These are phyloP conservation scores for Vitis labrusca DNA, from an alignment of 164 flowering plant genomes.

Conservation along the genomic window DNA sequence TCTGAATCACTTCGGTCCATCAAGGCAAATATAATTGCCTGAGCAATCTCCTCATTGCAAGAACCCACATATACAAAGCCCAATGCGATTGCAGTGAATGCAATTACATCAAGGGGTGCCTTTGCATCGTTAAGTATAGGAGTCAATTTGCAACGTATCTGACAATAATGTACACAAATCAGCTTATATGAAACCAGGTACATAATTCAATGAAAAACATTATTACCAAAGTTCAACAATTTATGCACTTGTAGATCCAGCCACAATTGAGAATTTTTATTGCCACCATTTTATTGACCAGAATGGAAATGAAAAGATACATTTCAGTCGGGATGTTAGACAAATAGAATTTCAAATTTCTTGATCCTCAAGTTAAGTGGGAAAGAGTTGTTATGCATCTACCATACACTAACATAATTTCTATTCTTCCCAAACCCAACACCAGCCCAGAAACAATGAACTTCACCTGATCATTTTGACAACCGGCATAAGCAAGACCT, in stretches of 20 bases:
- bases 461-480: slow-evolving; percentile 79
- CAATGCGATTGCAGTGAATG: slow-evolving; percentile 85
- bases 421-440: no score
- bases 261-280: no score
- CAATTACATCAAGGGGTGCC: slow-evolving; percentile 85
- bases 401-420: neutral
- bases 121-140: slow-evolving; percentile 74
- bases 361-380: no score
- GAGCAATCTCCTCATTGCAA: slow-evolving; percentile 95
- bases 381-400: no score
- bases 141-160: slow-evolving; percentile 61
- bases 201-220: neutral
- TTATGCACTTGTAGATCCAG: no score
- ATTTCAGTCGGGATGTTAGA: no score
- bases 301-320: no score
- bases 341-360: no score
- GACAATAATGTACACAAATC: slow-evolving; percentile 17
- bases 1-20: slow-evolving; percentile 93
- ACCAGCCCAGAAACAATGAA: neutral
- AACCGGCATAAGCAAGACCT: slow-evolving; percentile 92
- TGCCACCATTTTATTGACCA: no score
- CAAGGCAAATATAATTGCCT: slow-evolving; percentile 84
- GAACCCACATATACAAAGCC: slow-evolving; percentile 95
- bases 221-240: no score
- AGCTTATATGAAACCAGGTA: neutral